Percentiles rank a stretch among this genome's conserved stretches.
These are phyloP conservation scores for thale cress (Arabidopsis thaliana) DNA, from an alignment of 345 rosid species.

Conservation along the genomic window TAIR10.1 NC_003076.8:5528501-5529000, in stretches of 20 bases:
- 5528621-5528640: constrained; percentile 70
- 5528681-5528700: constrained; percentile 8
- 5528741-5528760: constrained; percentile 82
- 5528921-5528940: not conserved
- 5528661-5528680: constrained; percentile 17
- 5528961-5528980: constrained; percentile 11
- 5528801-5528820: constrained; percentile 76
- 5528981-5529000: not conserved
- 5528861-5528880: not conserved
- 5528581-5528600: constrained; percentile 90
- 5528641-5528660: constrained; percentile 59
- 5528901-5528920: not conserved
- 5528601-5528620: constrained; percentile 82
- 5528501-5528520: constrained; percentile 23
- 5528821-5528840: constrained; percentile 80
- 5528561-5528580: constrained; percentile 56
- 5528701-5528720: constrained; percentile 14
- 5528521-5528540: constrained; percentile 27
- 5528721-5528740: constrained; percentile 33
- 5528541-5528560: constrained; percentile 34
- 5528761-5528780: constrained; percentile 91
- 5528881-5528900: constrained; percentile 16
- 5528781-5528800: constrained; percentile 97
- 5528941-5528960: not conserved
- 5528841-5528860: not conserved